phyloP scores from a whole-genome alignment of 192 early-diverging fungal species.

The Backusella liffmaniae region DNA sequence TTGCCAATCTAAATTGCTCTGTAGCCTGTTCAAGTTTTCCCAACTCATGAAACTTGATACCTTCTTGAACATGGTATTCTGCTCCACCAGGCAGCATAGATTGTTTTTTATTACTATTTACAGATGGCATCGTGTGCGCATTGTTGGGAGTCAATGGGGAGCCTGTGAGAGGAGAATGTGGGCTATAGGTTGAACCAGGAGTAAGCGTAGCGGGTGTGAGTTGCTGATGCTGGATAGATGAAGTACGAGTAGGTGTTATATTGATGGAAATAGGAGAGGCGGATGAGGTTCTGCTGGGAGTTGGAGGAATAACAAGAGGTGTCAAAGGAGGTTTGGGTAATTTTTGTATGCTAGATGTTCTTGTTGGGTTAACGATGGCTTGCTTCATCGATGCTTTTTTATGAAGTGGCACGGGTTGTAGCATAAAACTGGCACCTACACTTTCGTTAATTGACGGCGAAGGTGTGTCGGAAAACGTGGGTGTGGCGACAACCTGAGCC shows the following conservation, averaged over 20 bases:
- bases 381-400: background rate
- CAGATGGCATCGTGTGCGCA: background rate
- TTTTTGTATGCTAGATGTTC: background rate
- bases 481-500: background rate
- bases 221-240: slow-evolving; percentile 8
- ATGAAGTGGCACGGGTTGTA: slow-evolving; percentile 16
- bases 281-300: slow-evolving; percentile 17
- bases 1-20: slow-evolving; percentile 66
- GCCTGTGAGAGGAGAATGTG: background rate
- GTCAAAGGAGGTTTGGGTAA: slow-evolving; percentile 18
- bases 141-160: background rate
- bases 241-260: background rate
- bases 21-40: slow-evolving; percentile 72
- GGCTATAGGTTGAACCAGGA: slow-evolving; percentile 2
- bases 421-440: background rate
- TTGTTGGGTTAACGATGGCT: background rate
- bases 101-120: background rate
- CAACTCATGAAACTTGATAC: slow-evolving; percentile 70
- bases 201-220: slow-evolving; percentile 12
- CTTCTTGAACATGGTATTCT: slow-evolving; percentile 63
- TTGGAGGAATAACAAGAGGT: slow-evolving; percentile 35
- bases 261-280: background rate
- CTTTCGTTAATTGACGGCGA: background rate
- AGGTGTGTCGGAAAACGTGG: background rate
- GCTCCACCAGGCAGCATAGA: slow-evolving; percentile 7